Base-by-base conservation (phyloP, 2,329 filamentous ascomycete species). In the Cercospora nicotianae region DNA sequence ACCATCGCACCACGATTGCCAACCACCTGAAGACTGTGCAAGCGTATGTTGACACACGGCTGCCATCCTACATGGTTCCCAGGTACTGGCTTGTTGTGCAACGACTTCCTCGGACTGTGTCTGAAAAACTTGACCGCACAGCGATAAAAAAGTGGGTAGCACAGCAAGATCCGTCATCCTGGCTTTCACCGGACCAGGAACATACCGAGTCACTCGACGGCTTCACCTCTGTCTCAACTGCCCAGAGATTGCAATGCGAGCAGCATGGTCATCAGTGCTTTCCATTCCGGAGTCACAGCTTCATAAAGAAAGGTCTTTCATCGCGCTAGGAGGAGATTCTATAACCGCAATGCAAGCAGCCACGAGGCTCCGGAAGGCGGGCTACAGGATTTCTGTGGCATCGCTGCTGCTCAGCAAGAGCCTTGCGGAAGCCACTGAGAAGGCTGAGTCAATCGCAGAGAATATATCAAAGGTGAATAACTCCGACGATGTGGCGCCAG, bases 311-410 rank as follows among this genome's bases (percentile, higher is more conserved):
- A 53, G 48, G 18, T 53, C 48, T 23, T 53, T 53, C 48, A 28
- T 23, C 9, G 20, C 18, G 33, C 61, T 64, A 3, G 60, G 28
- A 23, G 48, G 55, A 5, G 60, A 62, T 68, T 62, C 63, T 20
- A 60, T 23, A 45, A 63, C 30, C 23, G 66, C 42, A 53, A 55
- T 39, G 58, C 20, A 51, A 7, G 63, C 55, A 31, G 61, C 48
- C 6, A 64, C 61, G 16, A 55, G 45, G 45, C 31, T 33, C 6
- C 26, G 33, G 28, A 64, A 62, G 58, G 42, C 13, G 28, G 58
- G 42, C 23, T 55, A 26, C 5, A 55, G 48, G 28, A 55, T 28
- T 20, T 57, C 42, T 39, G 48, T 62, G 10, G 48, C 48, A 28
- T 12, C 20, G 3, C 20, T 53, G 8, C 3, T 53, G 9, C 18